These are phyloP conservation scores for Taphrina deformans DNA, from an alignment of 1,139 yeast genomes.

Conservation along the genomic window DNA sequence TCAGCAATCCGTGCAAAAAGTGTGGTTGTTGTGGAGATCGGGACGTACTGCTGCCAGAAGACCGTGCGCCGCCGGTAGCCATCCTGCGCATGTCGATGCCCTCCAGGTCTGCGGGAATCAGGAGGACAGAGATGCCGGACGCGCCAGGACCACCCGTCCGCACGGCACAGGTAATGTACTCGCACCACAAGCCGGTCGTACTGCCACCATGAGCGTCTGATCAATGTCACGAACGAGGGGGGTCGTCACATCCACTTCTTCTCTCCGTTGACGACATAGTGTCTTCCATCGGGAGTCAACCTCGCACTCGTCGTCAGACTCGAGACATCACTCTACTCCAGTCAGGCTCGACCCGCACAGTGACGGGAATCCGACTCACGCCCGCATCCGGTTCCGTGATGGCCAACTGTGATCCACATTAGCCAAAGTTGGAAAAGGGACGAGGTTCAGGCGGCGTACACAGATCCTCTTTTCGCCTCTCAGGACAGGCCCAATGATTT, in stretches of 20 bases:
- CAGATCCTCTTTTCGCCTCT: conserved; percentile 48
- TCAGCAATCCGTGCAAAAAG: too few species aligned
- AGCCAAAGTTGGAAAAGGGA: too few species aligned
- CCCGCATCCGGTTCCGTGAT: conserved; percentile 52
- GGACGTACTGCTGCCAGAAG: conserved; percentile 45
- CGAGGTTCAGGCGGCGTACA: too few species aligned
- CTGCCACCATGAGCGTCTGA: background rate
- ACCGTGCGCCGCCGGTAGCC: conserved; percentile 49
- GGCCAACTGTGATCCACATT: conserved; percentile 40
- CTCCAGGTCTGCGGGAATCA: conserved; percentile 48
- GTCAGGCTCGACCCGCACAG: background rate
- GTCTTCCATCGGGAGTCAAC: conserved; percentile 48
- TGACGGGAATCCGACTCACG: background rate
- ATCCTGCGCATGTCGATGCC: conserved; percentile 48
- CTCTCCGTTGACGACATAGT: conserved; percentile 50
- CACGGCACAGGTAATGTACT: conserved; percentile 51
- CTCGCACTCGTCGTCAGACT: conserved; percentile 48
- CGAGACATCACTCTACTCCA: conserved; percentile 48
- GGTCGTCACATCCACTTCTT: conserved; percentile 41
- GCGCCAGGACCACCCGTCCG: conserved; percentile 49
- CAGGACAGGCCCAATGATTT: conserved; percentile 45
- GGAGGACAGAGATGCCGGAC: conserved; percentile 49
- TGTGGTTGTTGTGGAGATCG: too few species aligned
- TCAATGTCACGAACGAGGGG: background rate
- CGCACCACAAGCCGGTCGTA: conserved; percentile 38